Base-by-base conservation (phyloP, 495 filamentous ascomycete genomes). In the Penicillium malachiteum region DNA sequence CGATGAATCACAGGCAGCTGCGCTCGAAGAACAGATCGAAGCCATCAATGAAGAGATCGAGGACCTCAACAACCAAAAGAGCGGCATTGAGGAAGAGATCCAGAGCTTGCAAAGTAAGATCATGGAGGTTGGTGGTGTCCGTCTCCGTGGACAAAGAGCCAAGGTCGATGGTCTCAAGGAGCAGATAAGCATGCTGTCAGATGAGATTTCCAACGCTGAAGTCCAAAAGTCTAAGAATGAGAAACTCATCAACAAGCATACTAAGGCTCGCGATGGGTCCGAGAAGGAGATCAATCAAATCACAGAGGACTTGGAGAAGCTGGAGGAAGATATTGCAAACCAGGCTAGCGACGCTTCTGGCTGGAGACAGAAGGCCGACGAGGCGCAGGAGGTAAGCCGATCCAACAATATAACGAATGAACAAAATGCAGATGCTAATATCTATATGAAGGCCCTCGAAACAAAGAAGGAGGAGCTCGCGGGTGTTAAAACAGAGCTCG, bases 81-180 rank as follows among this genome's bases (percentile, higher is more conserved):
- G 87, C 13, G 90, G 85, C 30, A 85, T 96, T 17, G 95, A 98
- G 62, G 84, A 87, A 38, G 94, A 96, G 69, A 96, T 98, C 60
- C 90, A 94, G 71, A 77, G 75, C 2, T 79, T 98, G 16, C 92
- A 97, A 69, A 87, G 90, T 77, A 95, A 94, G 77, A 97, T 98
- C 63, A 97, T 97, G 93, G 88, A 96, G 71, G 86, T 95, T 51
- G 94, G 94, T 56, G 94, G 94, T 73, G 92, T 97, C 42, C 87
- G 89, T 67, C 84, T 98, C 9, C 85, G 94, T 43, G 82, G 86
- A 21, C 93, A 97, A 66, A 93, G 94, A 62, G 87, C 89, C 32
- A 96, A 89, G 73, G 92, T 98, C n/a, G 94, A 97, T 70, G 84
- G 88, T 21, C 72, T 88, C 48, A 94, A 92, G 68, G 89, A 93